Base-by-base conservation (phyloP, 257 asterid species). In the Nicotiana paniculata region DNA sequence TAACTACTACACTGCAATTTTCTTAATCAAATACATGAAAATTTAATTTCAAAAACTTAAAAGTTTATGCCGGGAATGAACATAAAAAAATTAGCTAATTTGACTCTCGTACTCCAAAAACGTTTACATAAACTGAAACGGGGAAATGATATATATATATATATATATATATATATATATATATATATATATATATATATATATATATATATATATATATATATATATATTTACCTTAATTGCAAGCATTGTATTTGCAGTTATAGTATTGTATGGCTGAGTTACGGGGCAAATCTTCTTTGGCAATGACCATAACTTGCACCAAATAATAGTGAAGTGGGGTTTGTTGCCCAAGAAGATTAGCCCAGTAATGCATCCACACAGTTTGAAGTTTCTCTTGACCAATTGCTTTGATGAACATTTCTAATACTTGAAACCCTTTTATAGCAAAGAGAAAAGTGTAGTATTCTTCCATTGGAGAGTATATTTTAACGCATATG, bases 351-450 rank as follows among this genome's bases (percentile, higher is more conserved):
- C 85, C 13, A 46, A 17, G 68, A 72, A 51, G 68, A 67, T 67
- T 55, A 9, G 83, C 79, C 83, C 79, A 65, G 68, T 67, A 67
- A 67, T 81, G 54, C 83, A 53, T 39, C 83, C 79, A 72, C 57
- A 72, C 37, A 59, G 39, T 3, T 9, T 78, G 54, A 18, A n/a
- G 74, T 54, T 2, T 33, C 9, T 30, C 24, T 58, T 68, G 24
- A 59, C 24, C 53, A 80, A 32, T 32, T 32, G 33, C 33, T 32
- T 32, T 32, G 57, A 6, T 6, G 64, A 77, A 37, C 10, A 74
- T 26, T 72, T 12, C 9, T 4, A 30, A 0, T 9, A 39, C 32
- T 21, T 30, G 18, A 48, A 74, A 21, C 55, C 18, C 35, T 13
- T 74, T 10, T 74, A 74, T 74, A 74, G 79, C 33, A 30, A 74